Percentiles rank a stretch among this genome's conserved stretches.
Conservation (phyloP, 2,329 filamentous ascomycete species). For the Alternaria arbusti region DNA sequence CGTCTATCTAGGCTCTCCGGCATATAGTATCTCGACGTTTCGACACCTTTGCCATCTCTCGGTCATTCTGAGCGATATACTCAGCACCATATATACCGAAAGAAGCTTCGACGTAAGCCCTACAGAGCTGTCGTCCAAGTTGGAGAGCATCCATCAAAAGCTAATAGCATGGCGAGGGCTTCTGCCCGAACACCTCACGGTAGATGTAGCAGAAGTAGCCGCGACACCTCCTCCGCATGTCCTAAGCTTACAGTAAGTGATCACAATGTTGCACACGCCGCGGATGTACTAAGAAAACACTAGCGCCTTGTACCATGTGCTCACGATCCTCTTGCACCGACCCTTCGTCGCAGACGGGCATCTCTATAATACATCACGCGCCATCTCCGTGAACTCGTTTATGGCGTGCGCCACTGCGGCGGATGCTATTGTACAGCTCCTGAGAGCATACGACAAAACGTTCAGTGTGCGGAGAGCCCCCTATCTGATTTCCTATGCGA, state of each 20-base stretch:
- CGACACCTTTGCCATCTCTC: conserved; percentile 53
- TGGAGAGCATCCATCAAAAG: conserved; percentile 50
- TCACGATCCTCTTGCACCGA: conserved; percentile 61
- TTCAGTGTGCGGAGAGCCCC: conserved; percentile 58
- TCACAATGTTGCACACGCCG: not conserved
- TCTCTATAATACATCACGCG: conserved; percentile 51
- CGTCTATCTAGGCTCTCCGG: conserved; percentile 45
- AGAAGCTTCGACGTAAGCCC: conserved; percentile 41
- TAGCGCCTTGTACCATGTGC: conserved; percentile 57
- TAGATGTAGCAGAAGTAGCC: conserved; percentile 39
- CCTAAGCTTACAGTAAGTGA: conserved; percentile 31
- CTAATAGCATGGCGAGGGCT: conserved; percentile 52
- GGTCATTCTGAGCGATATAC: conserved; percentile 53
- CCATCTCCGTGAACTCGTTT: conserved; percentile 54
- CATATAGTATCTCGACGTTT: conserved; percentile 55
- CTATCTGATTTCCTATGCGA: conserved; percentile 63
- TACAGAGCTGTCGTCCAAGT: conserved; percentile 45
- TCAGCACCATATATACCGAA: conserved; percentile 49
- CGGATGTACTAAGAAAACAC: not conserved
- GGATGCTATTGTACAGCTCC: conserved; percentile 52
- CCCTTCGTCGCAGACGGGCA: conserved; percentile 61
- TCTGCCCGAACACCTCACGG: conserved; percentile 53
- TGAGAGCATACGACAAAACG: conserved; percentile 54
- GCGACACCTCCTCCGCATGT: conserved; percentile 48
- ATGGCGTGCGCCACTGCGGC: conserved; percentile 57